Evolutionary conservation across 768 basidiomycete genomes (phyloP).

Genomic region (Sutorius australiensis): DNA sequence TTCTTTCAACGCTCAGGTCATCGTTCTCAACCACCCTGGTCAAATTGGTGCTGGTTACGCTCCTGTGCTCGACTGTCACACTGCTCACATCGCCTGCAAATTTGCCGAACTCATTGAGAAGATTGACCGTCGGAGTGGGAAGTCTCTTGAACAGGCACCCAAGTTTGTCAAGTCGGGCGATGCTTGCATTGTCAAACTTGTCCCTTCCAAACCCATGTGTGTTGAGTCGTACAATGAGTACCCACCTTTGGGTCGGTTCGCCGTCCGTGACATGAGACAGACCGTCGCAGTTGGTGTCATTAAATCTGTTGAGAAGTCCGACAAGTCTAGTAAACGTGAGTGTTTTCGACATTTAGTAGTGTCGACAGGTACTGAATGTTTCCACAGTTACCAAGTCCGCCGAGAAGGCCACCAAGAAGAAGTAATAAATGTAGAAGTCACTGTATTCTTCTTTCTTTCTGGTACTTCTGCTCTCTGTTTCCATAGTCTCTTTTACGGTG

Average conservation of each 20-base stretch:
- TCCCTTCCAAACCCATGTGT: constrained; percentile 96
- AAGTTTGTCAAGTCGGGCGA: constrained; percentile 99
- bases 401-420: constrained; percentile 95
- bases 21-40: constrained; percentile 99
- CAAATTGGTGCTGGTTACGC: constrained; percentile 99
- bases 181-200: constrained; percentile 96
- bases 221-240: constrained; percentile 94
- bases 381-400: constrained; percentile 84
- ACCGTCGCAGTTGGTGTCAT: constrained; percentile 99
- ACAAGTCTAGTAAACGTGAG: constrained; percentile 81
- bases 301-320: constrained; percentile 95
- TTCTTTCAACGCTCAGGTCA: constrained; percentile 99
- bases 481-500: constrained; percentile 21
- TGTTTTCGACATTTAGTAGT: constrained; percentile 17
- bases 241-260: constrained; percentile 98
- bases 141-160: constrained; percentile 80
- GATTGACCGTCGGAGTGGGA: constrained; percentile 98
- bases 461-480: constrained; percentile 40
- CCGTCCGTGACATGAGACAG: constrained; percentile 99
- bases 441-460: constrained; percentile 56
- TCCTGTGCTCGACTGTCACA: constrained; percentile 99
- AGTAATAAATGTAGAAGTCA: constrained; percentile 78
- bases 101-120: constrained; percentile 98
- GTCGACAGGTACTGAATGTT: constrained; percentile 14
- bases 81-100: constrained; percentile 99